These are phyloP conservation scores for Fusarium globosum DNA, from an alignment of 2,329 filamentous ascomycete genomes.

Conservation along the genomic window DNA sequence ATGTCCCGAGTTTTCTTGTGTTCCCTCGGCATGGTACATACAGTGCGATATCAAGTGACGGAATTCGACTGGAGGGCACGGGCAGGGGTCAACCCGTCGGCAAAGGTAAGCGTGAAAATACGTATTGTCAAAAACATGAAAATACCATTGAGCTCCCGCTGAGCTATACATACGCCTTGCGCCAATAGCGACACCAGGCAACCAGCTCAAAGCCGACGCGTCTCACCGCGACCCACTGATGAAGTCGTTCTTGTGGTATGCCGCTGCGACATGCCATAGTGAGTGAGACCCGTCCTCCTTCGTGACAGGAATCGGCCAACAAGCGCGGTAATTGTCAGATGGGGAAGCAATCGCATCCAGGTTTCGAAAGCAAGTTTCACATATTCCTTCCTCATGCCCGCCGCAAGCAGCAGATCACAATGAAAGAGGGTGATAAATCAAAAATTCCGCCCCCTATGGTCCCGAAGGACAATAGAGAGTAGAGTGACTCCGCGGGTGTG, in stretches of 20 bases:
- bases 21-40: slow-evolving; percentile 17
- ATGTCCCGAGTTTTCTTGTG: neutral
- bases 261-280: neutral
- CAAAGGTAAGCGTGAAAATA: slow-evolving; percentile 32
- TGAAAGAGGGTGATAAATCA: slow-evolving; percentile 59
- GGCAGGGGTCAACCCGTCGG: slow-evolving; percentile 10
- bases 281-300: neutral
- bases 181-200: slow-evolving; percentile 27
- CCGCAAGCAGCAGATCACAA: slow-evolving; percentile 53
- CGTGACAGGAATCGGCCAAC: neutral
- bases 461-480: slow-evolving; percentile 65
- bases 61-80: neutral
- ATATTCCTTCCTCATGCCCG: slow-evolving; percentile 56
- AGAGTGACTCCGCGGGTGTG: slow-evolving; percentile 62
- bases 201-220: neutral
- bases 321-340: neutral
- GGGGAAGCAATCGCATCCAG: neutral
- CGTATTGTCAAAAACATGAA: slow-evolving; percentile 21
- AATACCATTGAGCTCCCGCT: slow-evolving; percentile 29
- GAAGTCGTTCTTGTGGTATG: neutral
- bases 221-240: slow-evolving; percentile 13
- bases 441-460: slow-evolving; percentile 66
- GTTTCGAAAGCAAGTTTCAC: neutral
- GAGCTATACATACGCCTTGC: neutral
- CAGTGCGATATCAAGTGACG: slow-evolving; percentile 27